phyloP scores from a whole-genome alignment of 257 asterid genomes.

The Voacanga thouarsii region DNA sequence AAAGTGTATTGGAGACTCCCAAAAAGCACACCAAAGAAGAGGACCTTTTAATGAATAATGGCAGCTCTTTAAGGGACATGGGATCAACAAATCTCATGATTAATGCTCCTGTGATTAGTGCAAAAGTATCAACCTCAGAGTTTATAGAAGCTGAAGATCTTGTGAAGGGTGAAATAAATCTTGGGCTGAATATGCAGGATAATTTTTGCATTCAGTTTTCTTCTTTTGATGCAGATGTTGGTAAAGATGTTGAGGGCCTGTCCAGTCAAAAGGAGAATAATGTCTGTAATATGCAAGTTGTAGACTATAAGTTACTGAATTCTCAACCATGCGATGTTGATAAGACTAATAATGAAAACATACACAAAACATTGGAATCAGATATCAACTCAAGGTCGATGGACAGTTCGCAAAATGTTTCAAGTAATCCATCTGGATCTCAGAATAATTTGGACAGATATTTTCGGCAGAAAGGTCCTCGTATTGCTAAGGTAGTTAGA shows the following conservation, averaged over 20 bases:
- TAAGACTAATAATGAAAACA: constrained; percentile 12
- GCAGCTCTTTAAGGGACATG: neutral
- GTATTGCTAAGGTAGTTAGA: constrained; percentile 93
- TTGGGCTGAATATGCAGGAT: constrained; percentile 23
- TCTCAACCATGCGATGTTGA: constrained; percentile 35
- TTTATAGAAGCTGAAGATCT: constrained; percentile 44
- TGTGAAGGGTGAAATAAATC: constrained; percentile 29
- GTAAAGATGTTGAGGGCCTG: constrained; percentile 15
- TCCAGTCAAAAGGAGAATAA: constrained; percentile 31
- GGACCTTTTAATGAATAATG: constrained; percentile 10
- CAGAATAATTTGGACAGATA: constrained; percentile 64
- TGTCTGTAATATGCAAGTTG: constrained; percentile 29
- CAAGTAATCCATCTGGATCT: constrained; percentile 43
- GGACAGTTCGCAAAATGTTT: constrained; percentile 39
- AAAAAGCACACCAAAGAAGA: constrained; percentile 30
- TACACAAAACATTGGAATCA: constrained; percentile 36
- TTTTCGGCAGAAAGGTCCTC: constrained; percentile 91
- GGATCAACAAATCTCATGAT: constrained; percentile 22
- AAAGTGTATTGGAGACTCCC: constrained; percentile 22
- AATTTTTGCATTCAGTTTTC: constrained; percentile 13
- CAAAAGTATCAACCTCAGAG: constrained; percentile 33
- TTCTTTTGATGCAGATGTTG: constrained; percentile 24
- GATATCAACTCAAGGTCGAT: constrained; percentile 42
- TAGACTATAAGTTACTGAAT: constrained; percentile 23
- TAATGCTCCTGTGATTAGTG: constrained; percentile 16